phyloP scores from a whole-genome alignment of 73 alveolate species.

The Blepharisma japonicum region DNA sequence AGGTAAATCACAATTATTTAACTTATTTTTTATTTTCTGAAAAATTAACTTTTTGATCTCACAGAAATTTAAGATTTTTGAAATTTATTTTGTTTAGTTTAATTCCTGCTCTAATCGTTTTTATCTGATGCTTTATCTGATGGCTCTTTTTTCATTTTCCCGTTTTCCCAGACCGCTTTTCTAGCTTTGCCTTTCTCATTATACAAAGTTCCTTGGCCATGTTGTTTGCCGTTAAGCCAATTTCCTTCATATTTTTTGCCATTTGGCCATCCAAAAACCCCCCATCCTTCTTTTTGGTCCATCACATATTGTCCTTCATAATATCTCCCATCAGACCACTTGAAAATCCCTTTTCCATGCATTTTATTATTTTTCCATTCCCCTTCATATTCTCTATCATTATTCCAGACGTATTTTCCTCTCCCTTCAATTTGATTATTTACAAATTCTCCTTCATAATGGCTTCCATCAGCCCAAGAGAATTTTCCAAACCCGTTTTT shows the following conservation, averaged over 20 bases:
- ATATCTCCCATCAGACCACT: conserved; percentile 34
- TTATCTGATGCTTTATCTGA: no score
- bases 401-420: conserved; percentile 26
- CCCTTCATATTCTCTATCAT: conserved; percentile 27
- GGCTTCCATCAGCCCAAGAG: conserved; percentile 38
- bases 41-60: no score
- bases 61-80: no score
- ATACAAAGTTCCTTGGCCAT: conserved; percentile 1
- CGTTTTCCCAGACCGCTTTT: not conserved
- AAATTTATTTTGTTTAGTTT: no score
- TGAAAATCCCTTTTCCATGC: conserved; percentile 30
- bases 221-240: not conserved
- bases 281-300: not conserved
- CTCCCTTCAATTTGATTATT: conserved; percentile 31
- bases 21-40: no score
- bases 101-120: no score
- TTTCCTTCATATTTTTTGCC: conserved; percentile 9
- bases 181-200: not conserved
- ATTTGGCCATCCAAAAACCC: not conserved
- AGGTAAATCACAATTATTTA: no score
- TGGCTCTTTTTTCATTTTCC: not conserved
- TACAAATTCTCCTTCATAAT: conserved; percentile 40
- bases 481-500: conserved; percentile 47
- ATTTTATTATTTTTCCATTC: conserved; percentile 22
- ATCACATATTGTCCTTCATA: conserved; percentile 23